Evolutionary conservation across 441 rosid genomes (phyloP).

Genomic region (Capsella rubella): DNA sequence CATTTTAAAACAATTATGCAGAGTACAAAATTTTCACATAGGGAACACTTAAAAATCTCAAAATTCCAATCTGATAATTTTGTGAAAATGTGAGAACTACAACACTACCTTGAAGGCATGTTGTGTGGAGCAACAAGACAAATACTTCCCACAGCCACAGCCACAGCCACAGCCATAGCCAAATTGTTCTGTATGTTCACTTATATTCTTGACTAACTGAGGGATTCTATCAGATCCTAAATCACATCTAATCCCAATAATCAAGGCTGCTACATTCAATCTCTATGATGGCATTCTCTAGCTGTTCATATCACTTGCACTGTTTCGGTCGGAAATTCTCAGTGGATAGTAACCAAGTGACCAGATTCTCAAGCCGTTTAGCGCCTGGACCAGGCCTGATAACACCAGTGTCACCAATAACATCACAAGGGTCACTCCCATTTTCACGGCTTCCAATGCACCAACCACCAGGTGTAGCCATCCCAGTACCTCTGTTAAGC

Average conservation of each 20-base stretch:
- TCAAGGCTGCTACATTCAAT: conserved; percentile 17
- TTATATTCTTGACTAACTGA: conserved; percentile 26
- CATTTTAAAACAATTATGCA: no score
- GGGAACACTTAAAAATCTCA: conserved; percentile 21
- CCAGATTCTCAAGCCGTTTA: conserved; percentile 66
- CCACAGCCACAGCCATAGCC: conserved; percentile 30
- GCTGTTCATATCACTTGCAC: conserved; percentile 60
- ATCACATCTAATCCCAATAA: conserved; percentile 34
- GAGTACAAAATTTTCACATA: not conserved
- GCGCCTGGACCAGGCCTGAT: conserved; percentile 87
- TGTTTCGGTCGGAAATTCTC: conserved; percentile 82
- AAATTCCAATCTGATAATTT: conserved; percentile 31
- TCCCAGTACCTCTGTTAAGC: conserved; percentile 63
- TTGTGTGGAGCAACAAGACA: conserved; percentile 21
- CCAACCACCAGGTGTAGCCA: conserved; percentile 95
- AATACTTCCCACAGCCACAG: conserved; percentile 21
- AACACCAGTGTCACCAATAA: conserved; percentile 59
- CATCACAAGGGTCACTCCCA: conserved; percentile 80
- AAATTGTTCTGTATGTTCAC: conserved; percentile 6
- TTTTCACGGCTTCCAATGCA: conserved; percentile 77
- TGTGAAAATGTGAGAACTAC: conserved; percentile 31
- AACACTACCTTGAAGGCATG: conserved; percentile 26
- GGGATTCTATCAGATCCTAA: conserved; percentile 30
- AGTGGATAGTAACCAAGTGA: conserved; percentile 61
- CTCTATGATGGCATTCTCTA: conserved; percentile 9